Base-by-base conservation (phyloP, 768 basidiomycete genomes). In the Russula olivacea region DNA sequence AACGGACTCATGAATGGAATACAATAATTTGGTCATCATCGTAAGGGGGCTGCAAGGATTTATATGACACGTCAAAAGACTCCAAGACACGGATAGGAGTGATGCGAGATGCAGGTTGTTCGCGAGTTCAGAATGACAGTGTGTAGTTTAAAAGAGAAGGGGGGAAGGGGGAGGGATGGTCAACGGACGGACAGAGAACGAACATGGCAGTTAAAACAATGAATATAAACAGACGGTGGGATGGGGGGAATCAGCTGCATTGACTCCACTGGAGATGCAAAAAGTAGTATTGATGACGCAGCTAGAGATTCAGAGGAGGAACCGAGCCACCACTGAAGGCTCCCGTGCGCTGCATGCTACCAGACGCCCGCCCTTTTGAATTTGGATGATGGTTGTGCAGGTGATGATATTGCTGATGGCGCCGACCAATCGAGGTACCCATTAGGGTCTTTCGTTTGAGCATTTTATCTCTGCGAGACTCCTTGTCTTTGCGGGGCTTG, bases 361-460 rank as follows among this genome's bases (percentile, higher is more conserved):
- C 76, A 51, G 80, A 77, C 59, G 81, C 78, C 47, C 87, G 80
- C 56, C 76, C 75, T 75, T 86, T 88, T 71, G 76, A 74, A 71
- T 89, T 89, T 25, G 87, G 85, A 65, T 85, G 82, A 68, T 84
- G 83, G 15, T 82, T 79, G 66, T 84, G 85, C 51, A 79, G 76
- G 64, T 80, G 79, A 58, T 80, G 80, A 41, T 82, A 80, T 55
- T 78, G 77, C 52, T 74, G 73, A 40, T 80, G 76, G 51, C 69
- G 66, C 54, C 74, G 73, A 43, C 73, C 71, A 14, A 58, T 58
- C 51, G 71, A 63, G 69, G 60, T 81, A 71, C 67, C 76, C 77
- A 70, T 76, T 78, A 73, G 76, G 15, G 61, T 55, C 79, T 76
- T 86, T 81, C 83, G 79, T 73, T 86, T 85, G 65, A 71, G 63